Evolutionary conservation across 257 asterid genomes (phyloP), one percentile per base, ranked within the genome.

Genomic region (Przewalskia tangutica): DNA sequence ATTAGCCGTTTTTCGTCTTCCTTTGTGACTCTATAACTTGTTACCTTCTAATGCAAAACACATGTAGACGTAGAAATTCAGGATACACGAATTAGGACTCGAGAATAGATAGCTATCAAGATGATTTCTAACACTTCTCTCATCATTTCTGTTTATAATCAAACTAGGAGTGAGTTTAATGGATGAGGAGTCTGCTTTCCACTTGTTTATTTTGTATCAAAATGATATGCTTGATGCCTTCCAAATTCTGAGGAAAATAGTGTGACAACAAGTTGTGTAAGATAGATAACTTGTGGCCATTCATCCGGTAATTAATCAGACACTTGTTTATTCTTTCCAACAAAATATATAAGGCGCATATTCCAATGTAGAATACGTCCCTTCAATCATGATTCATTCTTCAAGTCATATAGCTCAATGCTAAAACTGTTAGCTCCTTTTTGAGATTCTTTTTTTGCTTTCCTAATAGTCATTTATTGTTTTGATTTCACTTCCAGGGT

Each of bases 401-500:
- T 17, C 27, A 17, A 56, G 55, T 68, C 17, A 0, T 68, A 8
- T n/a, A 68, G 17, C 77, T 42, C 36, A 68, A 66, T 36, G 14
- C 51, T 36, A 0, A 66, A 44, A 4, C 5, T n/a, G 27, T 68
- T 42, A 2, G 53, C 68, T 79, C 75, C 8, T 34, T 23, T 60
- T 60, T 42, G 5, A 16, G 8, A 10, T 2, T 0, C 4, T 38
- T 38, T 4, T 38, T 38, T n/a, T 17, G 12, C 18, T 18, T 18
- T 38, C 77, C 6, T 44, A 46, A 6, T 13, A 50, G 62, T 50
- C 80, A 50, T 75, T 50, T 4, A 11, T 36, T 50, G 62, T 75
- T 75, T 50, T 75, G 46, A 3, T 6, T 48, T 50, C 80, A 79
- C 36, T 59, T 77, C 56, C 89, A 96, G 99, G 99, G 50, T 92